phyloP scores from a whole-genome alignment of 1,139 yeast species.

The Debaryomyces coudertii region DNA sequence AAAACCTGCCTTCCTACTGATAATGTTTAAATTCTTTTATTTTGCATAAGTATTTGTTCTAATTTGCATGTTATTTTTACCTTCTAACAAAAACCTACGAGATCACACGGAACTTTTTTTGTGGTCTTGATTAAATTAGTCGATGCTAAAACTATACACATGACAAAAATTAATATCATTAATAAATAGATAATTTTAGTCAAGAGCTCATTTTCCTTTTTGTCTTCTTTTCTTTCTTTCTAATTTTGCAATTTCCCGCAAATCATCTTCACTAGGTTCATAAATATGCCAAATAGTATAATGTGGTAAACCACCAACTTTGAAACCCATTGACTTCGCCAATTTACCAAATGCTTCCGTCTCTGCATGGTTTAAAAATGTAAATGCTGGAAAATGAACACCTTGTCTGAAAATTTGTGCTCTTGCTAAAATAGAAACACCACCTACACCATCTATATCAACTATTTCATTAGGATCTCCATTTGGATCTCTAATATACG shows the following conservation, averaged over 20 bases:
- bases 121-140: background rate
- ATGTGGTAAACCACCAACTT: slow-evolving; percentile 86
- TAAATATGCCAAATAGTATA: slow-evolving; percentile 88
- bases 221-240: slow-evolving; percentile 68
- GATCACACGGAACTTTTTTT: background rate
- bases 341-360: slow-evolving; percentile 91
- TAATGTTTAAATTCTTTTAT: slow-evolving; percentile 20
- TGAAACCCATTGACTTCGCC: slow-evolving; percentile 78
- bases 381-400: slow-evolving; percentile 85
- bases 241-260: slow-evolving; percentile 68
- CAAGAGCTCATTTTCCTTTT: slow-evolving; percentile 16
- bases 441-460: slow-evolving; percentile 87
- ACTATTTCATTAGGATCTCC: slow-evolving; percentile 70
- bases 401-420: slow-evolving; percentile 84
- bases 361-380: slow-evolving; percentile 88
- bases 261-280: slow-evolving; percentile 91
- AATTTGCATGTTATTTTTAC: background rate
- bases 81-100: slow-evolving; percentile 3
- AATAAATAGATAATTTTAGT: background rate
- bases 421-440: slow-evolving; percentile 82
- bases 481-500: slow-evolving; percentile 64
- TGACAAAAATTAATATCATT: background rate
- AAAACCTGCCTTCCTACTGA: slow-evolving; percentile 61
- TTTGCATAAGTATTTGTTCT: slow-evolving; percentile 12
- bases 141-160: slow-evolving; percentile 1